These are phyloP conservation scores for Amanita muscaria DNA, from an alignment of 768 basidiomycete species.

Conservation along the genomic window DNA sequence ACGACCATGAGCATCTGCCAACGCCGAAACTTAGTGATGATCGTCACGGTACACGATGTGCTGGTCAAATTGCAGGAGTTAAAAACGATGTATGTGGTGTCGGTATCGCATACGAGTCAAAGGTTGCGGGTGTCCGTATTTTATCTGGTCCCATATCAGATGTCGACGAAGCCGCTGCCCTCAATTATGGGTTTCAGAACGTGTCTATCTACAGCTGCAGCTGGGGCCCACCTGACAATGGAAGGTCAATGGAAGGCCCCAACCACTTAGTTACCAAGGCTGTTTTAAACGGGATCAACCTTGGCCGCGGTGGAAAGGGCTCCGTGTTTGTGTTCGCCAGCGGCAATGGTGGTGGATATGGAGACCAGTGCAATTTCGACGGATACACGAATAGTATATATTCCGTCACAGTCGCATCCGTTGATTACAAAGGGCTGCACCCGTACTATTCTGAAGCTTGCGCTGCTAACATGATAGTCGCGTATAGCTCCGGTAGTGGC, in stretches of 20 bases:
- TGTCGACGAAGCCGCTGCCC: conserved; percentile 87
- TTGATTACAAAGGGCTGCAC: conserved; percentile 89
- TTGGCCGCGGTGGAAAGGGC: conserved; percentile 84
- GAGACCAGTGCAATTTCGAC: conserved; percentile 98
- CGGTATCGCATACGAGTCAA: conserved; percentile 87
- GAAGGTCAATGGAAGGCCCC: conserved; percentile 90
- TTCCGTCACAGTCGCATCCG: conserved; percentile 90
- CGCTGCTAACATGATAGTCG: conserved; percentile 93
- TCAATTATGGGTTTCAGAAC: conserved; percentile 91
- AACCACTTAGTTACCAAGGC: conserved; percentile 88
- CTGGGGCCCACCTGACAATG: conserved; percentile 98
- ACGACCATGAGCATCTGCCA: conserved; percentile 84
- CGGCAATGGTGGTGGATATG: conserved; percentile 85
- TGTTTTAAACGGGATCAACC: conserved; percentile 86
- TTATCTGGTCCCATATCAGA: conserved; percentile 93
- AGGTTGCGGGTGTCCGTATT: conserved; percentile 91
- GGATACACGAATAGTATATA: conserved; percentile 98
- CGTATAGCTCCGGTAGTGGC: conserved; percentile 91
- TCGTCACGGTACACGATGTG: conserved; percentile 95
- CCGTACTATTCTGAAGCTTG: conserved; percentile 98
- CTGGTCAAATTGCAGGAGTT: conserved; percentile 89
- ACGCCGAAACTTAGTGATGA: conserved; percentile 85
- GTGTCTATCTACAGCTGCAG: conserved; percentile 93
- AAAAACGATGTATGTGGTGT: conserved; percentile 93
- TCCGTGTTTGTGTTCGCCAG: conserved; percentile 96